Evolutionary conservation across 2,329 filamentous ascomycete species (phyloP), one percentile per base, ranked within the genome.

Genomic region (Cryphonectria radicalis): DNA sequence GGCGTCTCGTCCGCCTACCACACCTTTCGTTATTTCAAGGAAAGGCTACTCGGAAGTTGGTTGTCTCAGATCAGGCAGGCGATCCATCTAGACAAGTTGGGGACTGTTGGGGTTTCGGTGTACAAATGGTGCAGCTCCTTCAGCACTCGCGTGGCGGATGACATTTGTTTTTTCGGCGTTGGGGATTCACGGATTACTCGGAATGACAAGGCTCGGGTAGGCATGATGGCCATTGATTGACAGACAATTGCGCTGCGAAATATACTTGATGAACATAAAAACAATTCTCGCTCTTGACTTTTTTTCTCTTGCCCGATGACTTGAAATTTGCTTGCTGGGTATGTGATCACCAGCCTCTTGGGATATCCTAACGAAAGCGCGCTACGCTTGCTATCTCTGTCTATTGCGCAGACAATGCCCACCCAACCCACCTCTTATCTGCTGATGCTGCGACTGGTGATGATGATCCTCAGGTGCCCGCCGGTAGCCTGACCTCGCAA

Each of bases 101-200:
- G 63, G 63, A 65, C 57, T 64, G 57, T 28, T 40, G 64, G 66
- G 66, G 37, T 10, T 19, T 64, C n/a, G 46, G 66, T 73, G 69
- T 66, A 63, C 63, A 50, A 17, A 17, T 66, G 63, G 55, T 65
- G 50, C 64, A 68, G 60, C 57, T 62, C 66, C 67, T 69, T 63
- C 72, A 68, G 69, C 69, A 68, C 62, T 67, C 37, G 22, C 46
- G 60, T 55, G 59, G 65, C 63, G 25, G 70, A 55, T 60, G 59
- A 55, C 68, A 55, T 70, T 63, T 63, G 75, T 76, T 74, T 76
- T 76, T 74, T 73, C 50, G 75, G 75, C 75, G 75, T 76, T 76
- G 74, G 74, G 75, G 72, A 62, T 22, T 70, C 50, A 71, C 69
- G 72, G 74, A 74, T 74, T 66, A 75, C 57, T 70, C 72, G 74